A percentile compares a stretch with the other conserved stretches of the same genome.
Evolutionary conservation across 176 grass and related monocot genomes (phyloP).

Genomic region (Lolium multiflorum): DNA sequence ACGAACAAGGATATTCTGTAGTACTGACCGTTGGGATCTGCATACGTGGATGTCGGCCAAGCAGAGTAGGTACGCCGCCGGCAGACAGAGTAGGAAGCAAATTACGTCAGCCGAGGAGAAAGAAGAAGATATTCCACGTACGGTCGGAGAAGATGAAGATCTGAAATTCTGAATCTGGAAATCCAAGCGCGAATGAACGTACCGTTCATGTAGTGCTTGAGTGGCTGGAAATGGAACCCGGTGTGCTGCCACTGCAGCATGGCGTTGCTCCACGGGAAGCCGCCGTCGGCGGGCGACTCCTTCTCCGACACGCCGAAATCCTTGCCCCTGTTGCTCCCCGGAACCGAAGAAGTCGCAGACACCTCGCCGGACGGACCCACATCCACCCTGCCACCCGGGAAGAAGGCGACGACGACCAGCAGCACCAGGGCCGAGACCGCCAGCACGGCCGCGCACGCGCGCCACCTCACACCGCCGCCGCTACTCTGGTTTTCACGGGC

Average conservation of each 20-base stretch:
- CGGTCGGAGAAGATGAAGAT: neutral
- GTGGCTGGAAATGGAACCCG: conserved; percentile 69
- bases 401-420: conserved; percentile 30
- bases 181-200: neutral
- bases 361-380: neutral
- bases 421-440: neutral
- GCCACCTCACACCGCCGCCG: neutral
- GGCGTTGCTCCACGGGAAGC: conserved; percentile 54
- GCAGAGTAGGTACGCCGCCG: neutral
- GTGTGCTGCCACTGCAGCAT: conserved; percentile 75
- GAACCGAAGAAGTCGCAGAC: neutral
- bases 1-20: neutral
- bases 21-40: conserved; percentile 16
- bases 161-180: too few species aligned
- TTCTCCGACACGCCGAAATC: conserved; percentile 59
- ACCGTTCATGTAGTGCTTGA: conserved; percentile 78
- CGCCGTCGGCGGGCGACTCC: neutral
- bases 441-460: neutral
- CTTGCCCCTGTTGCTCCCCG: conserved; percentile 38
- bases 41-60: neutral
- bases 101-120: neutral
- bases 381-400: neutral
- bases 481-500: neutral
- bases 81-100: neutral
- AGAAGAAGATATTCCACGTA: too few species aligned